phyloP scores from a whole-genome alignment of 768 basidiomycete genomes.

The Pleurotus ostreatus region DNA sequence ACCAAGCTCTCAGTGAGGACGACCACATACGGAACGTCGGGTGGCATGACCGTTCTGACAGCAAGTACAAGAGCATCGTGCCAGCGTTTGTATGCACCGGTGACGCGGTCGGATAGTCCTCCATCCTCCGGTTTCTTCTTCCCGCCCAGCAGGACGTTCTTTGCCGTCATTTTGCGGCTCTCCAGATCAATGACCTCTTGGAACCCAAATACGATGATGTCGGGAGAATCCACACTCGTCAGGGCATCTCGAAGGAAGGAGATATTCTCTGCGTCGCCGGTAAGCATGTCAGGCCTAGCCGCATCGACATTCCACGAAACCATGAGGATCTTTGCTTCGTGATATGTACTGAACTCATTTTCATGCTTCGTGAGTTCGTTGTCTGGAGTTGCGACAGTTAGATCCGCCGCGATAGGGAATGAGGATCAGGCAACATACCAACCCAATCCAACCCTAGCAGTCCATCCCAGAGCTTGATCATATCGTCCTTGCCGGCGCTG shows the following conservation, averaged over 20 bases:
- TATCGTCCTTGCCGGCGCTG: slow-evolving; percentile 73
- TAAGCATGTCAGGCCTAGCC: slow-evolving; percentile 72
- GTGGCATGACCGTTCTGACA: slow-evolving; percentile 70
- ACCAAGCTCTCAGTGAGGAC: slow-evolving; percentile 86
- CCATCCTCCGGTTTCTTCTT: slow-evolving; percentile 57
- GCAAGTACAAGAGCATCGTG: slow-evolving; percentile 72
- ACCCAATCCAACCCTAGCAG: slow-evolving; percentile 81
- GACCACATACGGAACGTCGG: slow-evolving; percentile 72
- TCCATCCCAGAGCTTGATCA: slow-evolving; percentile 85
- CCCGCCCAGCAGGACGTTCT: slow-evolving; percentile 79
- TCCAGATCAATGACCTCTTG: slow-evolving; percentile 98
- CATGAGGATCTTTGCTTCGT: slow-evolving; percentile 71
- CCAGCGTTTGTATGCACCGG: slow-evolving; percentile 86
- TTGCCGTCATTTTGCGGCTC: slow-evolving; percentile 86
- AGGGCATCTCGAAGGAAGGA: slow-evolving; percentile 80
- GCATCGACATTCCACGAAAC: slow-evolving; percentile 95
- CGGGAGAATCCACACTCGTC: slow-evolving; percentile 67
- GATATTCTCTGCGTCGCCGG: slow-evolving; percentile 62
- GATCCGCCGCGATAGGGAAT: background rate
- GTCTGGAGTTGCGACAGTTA: slow-evolving; percentile 39
- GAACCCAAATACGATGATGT: slow-evolving; percentile 91
- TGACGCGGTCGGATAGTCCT: slow-evolving; percentile 76
- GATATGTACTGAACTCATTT: slow-evolving; percentile 72
- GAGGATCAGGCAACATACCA: slow-evolving; percentile 47
- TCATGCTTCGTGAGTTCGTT: slow-evolving; percentile 74